Conservation (phyloP, 768 basidiomycete species). For the Hemileccinum impolitum region DNA sequence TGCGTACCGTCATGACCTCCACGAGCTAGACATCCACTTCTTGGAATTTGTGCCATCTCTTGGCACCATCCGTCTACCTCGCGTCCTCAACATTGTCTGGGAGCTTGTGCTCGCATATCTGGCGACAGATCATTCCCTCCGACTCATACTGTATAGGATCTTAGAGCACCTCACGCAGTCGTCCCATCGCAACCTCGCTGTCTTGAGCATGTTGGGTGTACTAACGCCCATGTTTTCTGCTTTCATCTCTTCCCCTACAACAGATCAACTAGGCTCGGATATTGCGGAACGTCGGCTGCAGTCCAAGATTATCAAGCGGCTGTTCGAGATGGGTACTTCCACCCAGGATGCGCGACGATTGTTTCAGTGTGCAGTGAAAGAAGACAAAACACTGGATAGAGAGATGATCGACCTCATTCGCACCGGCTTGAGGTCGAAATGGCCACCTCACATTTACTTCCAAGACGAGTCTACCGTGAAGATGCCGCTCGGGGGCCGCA, state of each 20-base stretch:
- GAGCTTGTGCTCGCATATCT: slow-evolving; percentile 39
- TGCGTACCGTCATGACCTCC: slow-evolving; percentile 35
- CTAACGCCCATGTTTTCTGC: slow-evolving; percentile 45
- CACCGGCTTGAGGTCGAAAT: slow-evolving; percentile 66
- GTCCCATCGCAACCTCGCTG: slow-evolving; percentile 67
- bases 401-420: slow-evolving; percentile 72
- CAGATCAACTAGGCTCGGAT: slow-evolving; percentile 9
- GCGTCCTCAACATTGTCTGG: slow-evolving; percentile 61
- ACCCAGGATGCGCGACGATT: slow-evolving; percentile 61
- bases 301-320: slow-evolving; percentile 59
- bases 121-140: slow-evolving; percentile 38
- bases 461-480: slow-evolving; percentile 52
- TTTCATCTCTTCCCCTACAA: slow-evolving; percentile 21
- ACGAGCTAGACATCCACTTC: slow-evolving; percentile 41
- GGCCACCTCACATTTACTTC: slow-evolving; percentile 77
- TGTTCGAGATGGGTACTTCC: slow-evolving; percentile 73
- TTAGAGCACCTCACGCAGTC: slow-evolving; percentile 58
- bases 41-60: slow-evolving; percentile 39
- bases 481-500: slow-evolving; percentile 44
- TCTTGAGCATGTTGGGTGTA: slow-evolving; percentile 59
- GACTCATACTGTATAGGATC: slow-evolving; percentile 55
- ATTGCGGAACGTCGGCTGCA: slow-evolving; percentile 49
- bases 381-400: slow-evolving; percentile 49
- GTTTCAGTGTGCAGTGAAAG: slow-evolving; percentile 53
- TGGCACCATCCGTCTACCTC: slow-evolving; percentile 53